Conservation (phyloP, 805 yeast genomes). For the Wickerhamiella kurtzmanii region DNA sequence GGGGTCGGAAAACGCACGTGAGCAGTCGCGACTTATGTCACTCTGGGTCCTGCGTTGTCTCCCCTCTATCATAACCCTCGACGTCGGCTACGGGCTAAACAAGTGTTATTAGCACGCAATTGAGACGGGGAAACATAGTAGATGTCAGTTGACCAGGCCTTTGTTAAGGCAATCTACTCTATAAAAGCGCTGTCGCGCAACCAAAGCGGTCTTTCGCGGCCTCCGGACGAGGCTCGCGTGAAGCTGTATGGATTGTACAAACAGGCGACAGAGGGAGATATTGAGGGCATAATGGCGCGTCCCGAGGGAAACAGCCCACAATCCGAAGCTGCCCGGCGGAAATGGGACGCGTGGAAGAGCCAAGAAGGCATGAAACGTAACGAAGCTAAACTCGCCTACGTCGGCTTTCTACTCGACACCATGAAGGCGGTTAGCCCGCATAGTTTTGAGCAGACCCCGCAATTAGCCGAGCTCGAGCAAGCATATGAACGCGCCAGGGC, state of each 20-base stretch:
- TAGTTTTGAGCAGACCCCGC: slow-evolving; percentile 50
- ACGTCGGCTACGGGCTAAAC: not conserved
- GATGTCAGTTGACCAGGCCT: slow-evolving; percentile 46
- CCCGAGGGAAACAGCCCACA: slow-evolving; percentile 49
- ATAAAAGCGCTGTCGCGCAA: slow-evolving; percentile 48
- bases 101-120: not conserved
- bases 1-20: not conserved
- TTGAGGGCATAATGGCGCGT: slow-evolving; percentile 50
- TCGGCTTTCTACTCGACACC: slow-evolving; percentile 54
- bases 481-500: slow-evolving; percentile 39
- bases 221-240: slow-evolving; percentile 16
- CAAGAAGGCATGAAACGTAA: slow-evolving; percentile 55
- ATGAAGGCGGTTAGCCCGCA: slow-evolving; percentile 38
- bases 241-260: slow-evolving; percentile 66
- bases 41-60: too few relatives aligned
- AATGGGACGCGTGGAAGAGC: slow-evolving; percentile 75
- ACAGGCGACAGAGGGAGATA: slow-evolving; percentile 83
- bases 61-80: too few relatives aligned
- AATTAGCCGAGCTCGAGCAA: slow-evolving; percentile 52
- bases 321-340: slow-evolving; percentile 53
- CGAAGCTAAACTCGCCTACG: slow-evolving; percentile 63
- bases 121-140: not conserved
- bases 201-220: slow-evolving; percentile 15
- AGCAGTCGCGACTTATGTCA: not conserved
- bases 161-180: slow-evolving; percentile 69